phyloP scores from a whole-genome alignment of 1,284 basidiomycete genomes.

The Sporisorium graminicola region DNA sequence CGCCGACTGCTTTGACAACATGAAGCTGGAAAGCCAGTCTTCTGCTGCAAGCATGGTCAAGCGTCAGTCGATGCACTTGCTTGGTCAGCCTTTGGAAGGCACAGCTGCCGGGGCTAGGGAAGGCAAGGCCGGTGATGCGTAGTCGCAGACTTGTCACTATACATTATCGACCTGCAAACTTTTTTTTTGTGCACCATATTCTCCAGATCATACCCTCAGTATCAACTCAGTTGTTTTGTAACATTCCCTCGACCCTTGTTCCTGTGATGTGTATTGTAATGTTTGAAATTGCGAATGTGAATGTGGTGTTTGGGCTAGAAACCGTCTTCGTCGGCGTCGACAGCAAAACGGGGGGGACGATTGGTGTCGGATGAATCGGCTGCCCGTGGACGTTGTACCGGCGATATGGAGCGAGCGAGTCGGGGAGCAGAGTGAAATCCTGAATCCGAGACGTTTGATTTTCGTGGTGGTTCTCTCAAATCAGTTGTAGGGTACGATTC shows the following conservation, averaged over 20 bases:
- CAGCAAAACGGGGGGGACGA: constrained; percentile 37
- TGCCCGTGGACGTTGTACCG: constrained; percentile 7
- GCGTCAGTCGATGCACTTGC: constrained; percentile 38
- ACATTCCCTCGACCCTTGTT: neutral
- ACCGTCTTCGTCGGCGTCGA: constrained; percentile 32
- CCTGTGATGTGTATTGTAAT: neutral
- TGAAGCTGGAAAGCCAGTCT: constrained; percentile 49
- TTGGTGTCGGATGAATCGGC: constrained; percentile 13
- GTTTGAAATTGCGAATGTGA: neutral
- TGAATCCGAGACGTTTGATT: constrained; percentile 44
- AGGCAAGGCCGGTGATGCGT: constrained; percentile 5
- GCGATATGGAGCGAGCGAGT: neutral
- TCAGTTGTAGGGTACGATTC: neutral
- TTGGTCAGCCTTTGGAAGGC: constrained; percentile 8
- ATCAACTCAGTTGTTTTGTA: constrained; percentile 1
- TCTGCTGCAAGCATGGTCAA: constrained; percentile 53
- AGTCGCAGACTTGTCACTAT: neutral
- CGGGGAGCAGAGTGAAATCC: constrained; percentile 27
- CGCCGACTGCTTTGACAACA: constrained; percentile 52
- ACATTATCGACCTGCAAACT: neutral
- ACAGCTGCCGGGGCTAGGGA: neutral
- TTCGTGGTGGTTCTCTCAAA: constrained; percentile 9
- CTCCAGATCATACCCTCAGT: constrained; percentile 19
- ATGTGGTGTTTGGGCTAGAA: neutral
- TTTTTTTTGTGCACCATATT: constrained; percentile 2